Evolutionary conservation across 768 basidiomycete species (phyloP), one percentile per base, ranked within the genome.

Genomic region (Pulveroboletus ravenelii): DNA sequence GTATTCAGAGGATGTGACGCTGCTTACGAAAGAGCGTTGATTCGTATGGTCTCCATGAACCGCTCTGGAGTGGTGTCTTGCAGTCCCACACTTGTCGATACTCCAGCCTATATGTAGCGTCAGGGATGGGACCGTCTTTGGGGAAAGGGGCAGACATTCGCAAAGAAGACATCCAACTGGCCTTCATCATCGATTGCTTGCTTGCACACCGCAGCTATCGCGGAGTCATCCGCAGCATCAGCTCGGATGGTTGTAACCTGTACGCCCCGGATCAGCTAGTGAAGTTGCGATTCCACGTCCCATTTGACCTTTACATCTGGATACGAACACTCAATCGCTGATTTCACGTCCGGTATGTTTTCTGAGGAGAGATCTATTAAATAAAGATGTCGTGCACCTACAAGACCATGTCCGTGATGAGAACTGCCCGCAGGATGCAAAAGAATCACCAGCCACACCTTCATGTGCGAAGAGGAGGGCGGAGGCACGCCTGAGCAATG

Each of bases 141-240:
- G 20, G 41, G 14, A 49, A 35, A 34, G 23, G 10, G 25, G 49
- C 81, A 46, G 61, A 91, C 93, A 65, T 97, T 96, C 31, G 94
- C 94, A 64, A 93, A 97, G 76, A 96, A 96, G 55, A 94, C 84
- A 58, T 97, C 94, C 12, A 97, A 74, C 52, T 82, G 78, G 9
- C 93, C 92, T 63, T 94, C 85, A 53, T 96, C 92, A 38, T 78
- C 69, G 30, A 92, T 61, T 3, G 87, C 90, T 50, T 74, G 82
- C 50, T 84, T 71, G 65, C 93, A 92, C 1, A 93, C 65, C 6
- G 68, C 70, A 18, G 79, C 73, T 49, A 96, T 84, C 10, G 84
- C 78, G 12, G 68, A 58, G 47, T 92, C 85, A 61, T 91, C 83
- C 17, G 92, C 84, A 13, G 93, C 93, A 64, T 97, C 94, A 13